Evolutionary conservation across 208 protist genomes (phyloP), one percentile per base, ranked within the genome.

Genomic region (Porcisia hertigi): DNA sequence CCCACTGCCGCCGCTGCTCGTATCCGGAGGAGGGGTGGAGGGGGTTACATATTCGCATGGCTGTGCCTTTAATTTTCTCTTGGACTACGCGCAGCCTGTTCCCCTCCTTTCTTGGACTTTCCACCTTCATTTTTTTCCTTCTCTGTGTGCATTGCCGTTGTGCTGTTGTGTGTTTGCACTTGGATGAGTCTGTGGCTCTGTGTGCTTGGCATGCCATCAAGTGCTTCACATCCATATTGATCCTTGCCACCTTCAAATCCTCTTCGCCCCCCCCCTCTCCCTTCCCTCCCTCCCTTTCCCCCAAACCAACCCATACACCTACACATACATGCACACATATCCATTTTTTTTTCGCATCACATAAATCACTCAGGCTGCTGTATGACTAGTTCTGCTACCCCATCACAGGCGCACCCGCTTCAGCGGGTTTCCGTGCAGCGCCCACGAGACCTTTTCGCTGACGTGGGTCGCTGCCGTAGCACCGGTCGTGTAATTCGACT

Each of bases 391-490:
- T 41, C 14, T 34, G 25, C 65, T 23, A 16, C 65, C 1, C 25
- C 45, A 43, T 55, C 45, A 41, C 12, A 23, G 4, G 49, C 7
- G 45, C 16, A 18, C 14, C 25, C 23, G 11, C 45, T 6, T 3
- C 43, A 55, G 45, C 25, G 12, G 65, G 23, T 12, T 11, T 14
- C 52, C 14, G 67, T 47, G 20, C 30, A 75, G 57, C 78, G 73
- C 18, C 78, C 78, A 45, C 47, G 52, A 25, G 86, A 92, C 43
- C 43, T 71, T 25, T 87, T 86, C n/a, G 91, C 83, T 0, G 77
- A 95, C 8, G 82, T 91, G 5, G 91, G 92, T 47, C 69, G 74
- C 53, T 96, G 92, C 73, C 30, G 53, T 25, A 87, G 76, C 63
- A 91, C 84, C 16, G 85, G 87, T 0, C 67, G 77, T 20, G n/a